Base-by-base conservation (phyloP, 108 stramenopile genomes). In the Fragilariopsis cylindrus region DNA sequence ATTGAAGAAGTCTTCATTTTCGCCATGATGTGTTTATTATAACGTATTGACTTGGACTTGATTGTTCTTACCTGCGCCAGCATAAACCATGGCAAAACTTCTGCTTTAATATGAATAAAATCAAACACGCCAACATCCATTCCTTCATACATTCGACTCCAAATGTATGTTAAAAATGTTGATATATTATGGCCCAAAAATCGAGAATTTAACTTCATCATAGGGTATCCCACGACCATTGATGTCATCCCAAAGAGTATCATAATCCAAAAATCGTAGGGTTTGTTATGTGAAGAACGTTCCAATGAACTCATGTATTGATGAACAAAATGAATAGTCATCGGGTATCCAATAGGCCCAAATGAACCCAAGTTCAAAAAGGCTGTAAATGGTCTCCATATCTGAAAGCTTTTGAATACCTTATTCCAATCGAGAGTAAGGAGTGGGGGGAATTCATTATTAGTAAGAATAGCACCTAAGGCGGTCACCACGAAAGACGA, bases 221-320 rank as follows among this genome's bases (percentile, higher is more conserved):
- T 48, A 5, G 88, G 72, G 74, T 94, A 95, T 48, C 91, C 89
- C 45, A 81, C 72, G 3, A 96, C 85, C 95, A 98, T 94, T 52
- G 77, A 79, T 1, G 79, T 65, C 47, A 82, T 76, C 55, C 97
- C 97, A 76, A 98, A 96, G 41, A 84, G 60, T 65, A 97, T 87
- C 90, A 98, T 94, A 72, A 96, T 85, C 88, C 94, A 93, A 76
- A 97, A 98, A 54, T 96, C 96, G 66, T 95, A 96, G 0, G 98
- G 98, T 67, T 83, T 80, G 60, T 85, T 81, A 82, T 96, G 96
- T 76, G 92, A 83, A 67, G 98, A 74, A 70, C 94, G 83, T 80
- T 98, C 98, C 80, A 98, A 73, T 12, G 94, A 92, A 54, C 90
- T 82, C 98, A 98, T 98, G 84, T 98, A 97, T 39, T 90, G 96